Conservation (phyloP, 139 green algal genomes). For the Eudorina sp. region DNA sequence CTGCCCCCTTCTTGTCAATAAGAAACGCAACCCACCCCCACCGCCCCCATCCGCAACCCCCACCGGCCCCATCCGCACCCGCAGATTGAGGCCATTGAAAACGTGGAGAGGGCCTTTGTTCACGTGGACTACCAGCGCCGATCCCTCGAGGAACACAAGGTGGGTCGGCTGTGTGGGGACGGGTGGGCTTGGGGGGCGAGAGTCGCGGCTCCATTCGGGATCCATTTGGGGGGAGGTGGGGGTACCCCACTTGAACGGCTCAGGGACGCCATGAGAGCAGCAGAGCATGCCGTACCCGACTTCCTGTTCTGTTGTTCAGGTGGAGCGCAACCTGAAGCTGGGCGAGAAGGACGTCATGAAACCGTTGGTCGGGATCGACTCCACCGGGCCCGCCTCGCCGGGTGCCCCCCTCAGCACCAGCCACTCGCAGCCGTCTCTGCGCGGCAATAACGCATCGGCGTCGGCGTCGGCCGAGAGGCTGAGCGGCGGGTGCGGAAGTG, state of each 20-base stretch:
- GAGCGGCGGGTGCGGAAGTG: too few relatives aligned
- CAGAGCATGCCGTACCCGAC: too few relatives aligned
- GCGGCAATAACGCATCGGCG: too few relatives aligned
- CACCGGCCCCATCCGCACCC: background rate
- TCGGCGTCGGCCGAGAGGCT: too few relatives aligned
- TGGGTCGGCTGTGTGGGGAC: background rate
- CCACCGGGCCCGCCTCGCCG: background rate
- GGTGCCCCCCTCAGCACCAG: background rate
- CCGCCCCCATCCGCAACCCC: too few relatives aligned
- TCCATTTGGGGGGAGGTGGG: too few relatives aligned
- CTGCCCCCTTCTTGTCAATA: too few relatives aligned
- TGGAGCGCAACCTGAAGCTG: slow-evolving; percentile 39
- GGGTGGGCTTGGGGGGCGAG: too few relatives aligned
- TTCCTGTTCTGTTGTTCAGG: background rate
- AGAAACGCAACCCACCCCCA: too few relatives aligned
- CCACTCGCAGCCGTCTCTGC: background rate
- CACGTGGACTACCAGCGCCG: slow-evolving; percentile 81
- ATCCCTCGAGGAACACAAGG: slow-evolving; percentile 35
- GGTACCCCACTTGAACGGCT: too few relatives aligned
- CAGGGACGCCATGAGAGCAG: too few relatives aligned
- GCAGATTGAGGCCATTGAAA: slow-evolving; percentile 32
- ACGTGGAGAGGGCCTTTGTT: slow-evolving; percentile 84
- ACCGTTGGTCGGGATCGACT: background rate
- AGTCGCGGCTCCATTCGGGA: too few relatives aligned
- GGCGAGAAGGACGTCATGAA: slow-evolving; percentile 22